These are phyloP conservation scores for Lentithecium fluviatile DNA, from an alignment of 495 filamentous ascomycete genomes.

Conservation along the genomic window DNA sequence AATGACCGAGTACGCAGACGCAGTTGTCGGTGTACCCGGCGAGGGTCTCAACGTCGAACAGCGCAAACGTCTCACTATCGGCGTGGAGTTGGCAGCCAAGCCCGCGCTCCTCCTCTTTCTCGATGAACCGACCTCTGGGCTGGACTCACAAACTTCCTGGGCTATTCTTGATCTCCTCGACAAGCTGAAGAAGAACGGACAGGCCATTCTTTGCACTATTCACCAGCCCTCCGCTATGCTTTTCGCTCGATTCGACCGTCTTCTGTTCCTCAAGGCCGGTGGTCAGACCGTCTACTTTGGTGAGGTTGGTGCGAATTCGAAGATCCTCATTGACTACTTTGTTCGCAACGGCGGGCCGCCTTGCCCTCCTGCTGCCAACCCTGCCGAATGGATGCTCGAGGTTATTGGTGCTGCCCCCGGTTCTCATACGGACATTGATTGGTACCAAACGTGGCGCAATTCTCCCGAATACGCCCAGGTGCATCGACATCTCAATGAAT, in stretches of 20 bases:
- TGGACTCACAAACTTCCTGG: conserved; percentile 86
- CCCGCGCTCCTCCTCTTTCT: conserved; percentile 87
- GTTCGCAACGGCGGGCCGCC: conserved; percentile 71
- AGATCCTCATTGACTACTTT: conserved; percentile 73
- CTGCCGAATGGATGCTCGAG: conserved; percentile 96
- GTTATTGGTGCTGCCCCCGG: conserved; percentile 91
- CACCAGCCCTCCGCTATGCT: conserved; percentile 90
- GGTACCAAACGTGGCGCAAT: conserved; percentile 76
- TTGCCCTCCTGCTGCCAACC: conserved; percentile 77
- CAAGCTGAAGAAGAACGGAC: conserved; percentile 78
- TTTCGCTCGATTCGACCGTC: conserved; percentile 85
- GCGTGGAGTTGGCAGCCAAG: conserved; percentile 88
- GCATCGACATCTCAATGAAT: conserved; percentile 64
- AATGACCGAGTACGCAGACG: conserved; percentile 85
- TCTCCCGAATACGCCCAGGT: conserved; percentile 68
- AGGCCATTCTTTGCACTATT: conserved; percentile 88
- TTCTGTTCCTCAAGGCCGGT: conserved; percentile 78
- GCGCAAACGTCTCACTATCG: conserved; percentile 83
- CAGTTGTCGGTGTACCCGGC: conserved; percentile 81
- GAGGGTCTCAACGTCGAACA: conserved; percentile 94
- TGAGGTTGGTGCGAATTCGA: conserved; percentile 78
- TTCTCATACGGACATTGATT: conserved; percentile 70
- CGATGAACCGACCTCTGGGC: conserved; percentile 82
- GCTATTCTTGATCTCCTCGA: conserved; percentile 75
- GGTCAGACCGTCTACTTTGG: conserved; percentile 90